These are phyloP conservation scores for Teratosphaeria nubilosa DNA, from an alignment of 2,329 filamentous ascomycete genomes.

Conservation along the genomic window DNA sequence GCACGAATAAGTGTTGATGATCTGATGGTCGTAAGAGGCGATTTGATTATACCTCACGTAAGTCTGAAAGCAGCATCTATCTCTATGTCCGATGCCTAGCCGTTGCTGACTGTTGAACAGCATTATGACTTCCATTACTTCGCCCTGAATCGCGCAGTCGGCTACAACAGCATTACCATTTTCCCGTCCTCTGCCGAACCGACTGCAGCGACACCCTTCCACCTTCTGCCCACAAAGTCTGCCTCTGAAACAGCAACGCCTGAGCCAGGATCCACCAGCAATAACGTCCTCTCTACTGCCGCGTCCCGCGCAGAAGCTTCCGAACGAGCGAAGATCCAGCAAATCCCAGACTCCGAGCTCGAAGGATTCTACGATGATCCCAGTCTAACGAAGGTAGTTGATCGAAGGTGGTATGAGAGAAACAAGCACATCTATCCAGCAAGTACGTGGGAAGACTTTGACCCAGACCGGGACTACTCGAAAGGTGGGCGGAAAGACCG, in stretches of 20 bases:
- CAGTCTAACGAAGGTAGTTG: slow-evolving; percentile 80
- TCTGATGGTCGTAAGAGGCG: slow-evolving; percentile 81
- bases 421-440: slow-evolving; percentile 98
- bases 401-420: slow-evolving; percentile 90
- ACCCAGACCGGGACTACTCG: slow-evolving; percentile 77
- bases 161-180: slow-evolving; percentile 57
- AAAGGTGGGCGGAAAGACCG: slow-evolving; percentile 68
- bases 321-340: slow-evolving; percentile 2
- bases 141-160: slow-evolving; percentile 73
- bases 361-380: slow-evolving; percentile 75
- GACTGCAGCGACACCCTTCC: slow-evolving; percentile 31
- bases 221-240: slow-evolving; percentile 15
- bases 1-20: slow-evolving; percentile 90
- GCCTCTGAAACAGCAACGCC: slow-evolving; percentile 1
- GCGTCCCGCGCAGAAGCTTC: slow-evolving; percentile 12
- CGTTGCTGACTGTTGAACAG: slow-evolving; percentile 37
- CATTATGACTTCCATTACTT: slow-evolving; percentile 98
- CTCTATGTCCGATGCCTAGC: not conserved
- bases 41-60: slow-evolving; percentile 89
- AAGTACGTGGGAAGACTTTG: slow-evolving; percentile 91
- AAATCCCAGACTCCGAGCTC: slow-evolving; percentile 29
- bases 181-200: slow-evolving; percentile 62
- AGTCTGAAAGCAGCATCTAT: slow-evolving; percentile 30
- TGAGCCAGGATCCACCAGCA: not conserved
- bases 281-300: slow-evolving; percentile 13